Conservation (phyloP, 2,329 filamentous ascomycete species). For the Ceratocystis alfenasii region DNA sequence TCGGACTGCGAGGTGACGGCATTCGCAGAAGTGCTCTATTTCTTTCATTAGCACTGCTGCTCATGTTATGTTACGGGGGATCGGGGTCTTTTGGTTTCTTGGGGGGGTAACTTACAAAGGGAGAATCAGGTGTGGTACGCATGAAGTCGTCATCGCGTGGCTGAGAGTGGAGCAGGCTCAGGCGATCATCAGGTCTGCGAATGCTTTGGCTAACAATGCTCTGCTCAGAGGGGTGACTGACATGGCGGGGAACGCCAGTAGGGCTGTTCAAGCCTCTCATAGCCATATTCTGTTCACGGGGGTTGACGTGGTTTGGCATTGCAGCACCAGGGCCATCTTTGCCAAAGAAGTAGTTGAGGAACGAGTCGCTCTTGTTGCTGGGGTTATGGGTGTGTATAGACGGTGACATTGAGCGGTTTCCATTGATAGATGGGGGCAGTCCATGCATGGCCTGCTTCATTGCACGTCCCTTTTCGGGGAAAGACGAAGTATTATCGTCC, state of each 20-base stretch:
- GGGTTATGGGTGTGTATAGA: conserved; percentile 54
- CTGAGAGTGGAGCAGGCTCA: conserved; percentile 37
- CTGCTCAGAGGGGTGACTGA: conserved; percentile 66
- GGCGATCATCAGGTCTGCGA: conserved; percentile 52
- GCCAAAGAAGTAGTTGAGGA: conserved; percentile 97
- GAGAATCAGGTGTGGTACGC: conserved; percentile 34
- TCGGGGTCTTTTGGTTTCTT: conserved; percentile 22
- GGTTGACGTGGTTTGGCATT: conserved; percentile 28
- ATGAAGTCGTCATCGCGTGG: conserved; percentile 36
- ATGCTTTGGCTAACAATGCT: conserved; percentile 68
- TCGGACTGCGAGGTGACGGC: conserved; percentile 34
- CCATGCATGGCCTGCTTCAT: conserved; percentile 12
- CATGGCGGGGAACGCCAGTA: conserved; percentile 42
- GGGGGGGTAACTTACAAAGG: conserved; percentile 42
- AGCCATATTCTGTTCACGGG: conserved; percentile 19
- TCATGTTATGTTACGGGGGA: conserved; percentile 2
- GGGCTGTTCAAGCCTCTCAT: conserved; percentile 21
- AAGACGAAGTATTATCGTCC: conserved; percentile 27
- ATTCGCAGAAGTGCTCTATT: conserved; percentile 15
- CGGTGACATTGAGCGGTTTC: conserved; percentile 66
- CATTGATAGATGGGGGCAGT: conserved; percentile 30
- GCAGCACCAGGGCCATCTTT: conserved; percentile 57
- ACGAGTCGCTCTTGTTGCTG: conserved; percentile 63
- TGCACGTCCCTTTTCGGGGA: conserved; percentile 20
- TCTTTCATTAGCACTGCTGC: conserved; percentile 16